A percentile compares a stretch with the other conserved stretches of the same genome.
Evolutionary conservation across 1,284 basidiomycete species (phyloP).

Genomic region (Tilletia setariae): DNA sequence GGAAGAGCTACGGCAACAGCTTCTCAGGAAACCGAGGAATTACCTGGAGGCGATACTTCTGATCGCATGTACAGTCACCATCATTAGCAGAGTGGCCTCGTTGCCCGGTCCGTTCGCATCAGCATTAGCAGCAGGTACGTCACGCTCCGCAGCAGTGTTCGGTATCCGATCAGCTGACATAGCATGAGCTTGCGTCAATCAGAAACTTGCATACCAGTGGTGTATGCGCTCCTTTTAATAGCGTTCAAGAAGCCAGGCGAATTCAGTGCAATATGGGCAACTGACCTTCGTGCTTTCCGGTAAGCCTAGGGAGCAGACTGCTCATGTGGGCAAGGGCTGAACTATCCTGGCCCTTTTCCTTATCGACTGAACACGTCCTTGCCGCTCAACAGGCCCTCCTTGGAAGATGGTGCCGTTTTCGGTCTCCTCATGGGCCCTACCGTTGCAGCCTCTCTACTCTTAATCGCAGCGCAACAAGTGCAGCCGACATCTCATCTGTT

Average conservation of each 20-base stretch:
- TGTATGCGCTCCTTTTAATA: slow-evolving; percentile 26
- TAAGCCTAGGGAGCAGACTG: neutral
- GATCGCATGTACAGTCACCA: neutral
- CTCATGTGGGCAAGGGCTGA: too few species aligned
- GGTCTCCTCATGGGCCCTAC: slow-evolving; percentile 39
- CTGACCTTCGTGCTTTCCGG: slow-evolving; percentile 37
- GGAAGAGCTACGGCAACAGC: neutral
- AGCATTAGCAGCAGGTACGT: slow-evolving; percentile 28
- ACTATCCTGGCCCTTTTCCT: too few species aligned
- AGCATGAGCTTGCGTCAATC: slow-evolving; percentile 17
- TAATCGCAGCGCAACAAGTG: slow-evolving; percentile 33
- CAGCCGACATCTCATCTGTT: slow-evolving; percentile 8
- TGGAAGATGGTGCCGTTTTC: slow-evolving; percentile 40
- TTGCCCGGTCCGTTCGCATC: neutral
- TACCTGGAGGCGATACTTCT: slow-evolving; percentile 8
- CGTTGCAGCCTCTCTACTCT: slow-evolving; percentile 34
- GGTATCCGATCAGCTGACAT: too few species aligned
- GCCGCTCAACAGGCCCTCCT: slow-evolving; percentile 28
- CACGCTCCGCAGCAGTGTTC: too few species aligned
- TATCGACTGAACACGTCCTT: neutral
- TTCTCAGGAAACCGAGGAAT: slow-evolving; percentile 3
- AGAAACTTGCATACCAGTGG: slow-evolving; percentile 23
- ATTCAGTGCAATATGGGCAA: slow-evolving; percentile 42
- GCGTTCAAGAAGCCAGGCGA: slow-evolving; percentile 30
- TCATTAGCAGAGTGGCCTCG: neutral